phyloP scores from a whole-genome alignment of 805 yeast genomes.

The Priceomyces carsonii region DNA sequence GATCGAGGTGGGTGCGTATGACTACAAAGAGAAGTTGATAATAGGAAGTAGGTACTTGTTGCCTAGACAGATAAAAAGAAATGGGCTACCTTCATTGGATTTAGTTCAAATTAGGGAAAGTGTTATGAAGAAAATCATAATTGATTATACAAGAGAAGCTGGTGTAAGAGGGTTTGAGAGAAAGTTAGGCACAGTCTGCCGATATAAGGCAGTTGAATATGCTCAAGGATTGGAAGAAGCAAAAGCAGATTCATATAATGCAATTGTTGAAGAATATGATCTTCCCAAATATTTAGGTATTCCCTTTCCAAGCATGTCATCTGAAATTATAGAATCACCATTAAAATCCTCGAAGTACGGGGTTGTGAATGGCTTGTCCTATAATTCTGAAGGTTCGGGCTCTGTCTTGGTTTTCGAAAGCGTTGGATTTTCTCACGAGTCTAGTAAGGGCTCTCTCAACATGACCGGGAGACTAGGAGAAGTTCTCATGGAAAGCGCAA shows the following conservation, averaged over 20 bases:
- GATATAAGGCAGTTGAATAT: conserved; percentile 79
- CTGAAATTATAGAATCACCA: conserved; percentile 40
- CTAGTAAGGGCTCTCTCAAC: conserved; percentile 38
- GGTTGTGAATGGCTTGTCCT: conserved; percentile 84
- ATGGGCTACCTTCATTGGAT: conserved; percentile 52
- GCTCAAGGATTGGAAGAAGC: conserved; percentile 29
- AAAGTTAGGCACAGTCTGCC: conserved; percentile 69
- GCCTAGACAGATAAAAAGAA: conserved; percentile 71
- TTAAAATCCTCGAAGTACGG: conserved; percentile 58
- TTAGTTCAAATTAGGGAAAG: conserved; percentile 50
- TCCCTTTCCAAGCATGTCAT: conserved; percentile 44
- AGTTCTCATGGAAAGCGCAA: conserved; percentile 77
- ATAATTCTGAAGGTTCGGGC: conserved; percentile 85
- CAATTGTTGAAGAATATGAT: conserved; percentile 51
- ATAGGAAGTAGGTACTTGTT: conserved; percentile 69
- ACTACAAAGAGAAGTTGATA: conserved; percentile 69
- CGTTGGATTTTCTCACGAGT: conserved; percentile 56
- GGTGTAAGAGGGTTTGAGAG: conserved; percentile 85
- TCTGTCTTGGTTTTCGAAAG: conserved; percentile 79
- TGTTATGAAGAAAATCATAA: conserved; percentile 61
- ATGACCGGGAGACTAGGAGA: conserved; percentile 85
- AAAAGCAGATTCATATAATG: conserved; percentile 29
- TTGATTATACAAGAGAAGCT: conserved; percentile 77
- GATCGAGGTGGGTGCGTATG: conserved; percentile 77
- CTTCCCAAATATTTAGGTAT: conserved; percentile 70